These are phyloP conservation scores for Euphorbia tirucalli DNA, from an alignment of 345 rosid genomes.

Conservation along the genomic window DNA sequence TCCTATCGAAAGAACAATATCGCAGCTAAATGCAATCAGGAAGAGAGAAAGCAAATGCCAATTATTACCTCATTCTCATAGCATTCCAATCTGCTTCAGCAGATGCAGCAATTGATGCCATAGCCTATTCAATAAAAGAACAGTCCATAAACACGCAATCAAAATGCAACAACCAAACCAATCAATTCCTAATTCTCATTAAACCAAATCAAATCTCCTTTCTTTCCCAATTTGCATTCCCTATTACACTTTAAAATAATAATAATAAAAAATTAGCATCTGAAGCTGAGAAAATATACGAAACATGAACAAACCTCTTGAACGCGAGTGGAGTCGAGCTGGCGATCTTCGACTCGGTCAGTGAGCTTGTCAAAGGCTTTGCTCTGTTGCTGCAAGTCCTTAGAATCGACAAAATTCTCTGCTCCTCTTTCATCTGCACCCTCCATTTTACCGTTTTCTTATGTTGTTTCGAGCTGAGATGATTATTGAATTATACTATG, in stretches of 20 bases:
- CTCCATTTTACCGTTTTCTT: slow-evolving; percentile 47
- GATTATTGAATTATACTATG: neutral
- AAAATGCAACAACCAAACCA: neutral
- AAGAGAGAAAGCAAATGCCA: neutral
- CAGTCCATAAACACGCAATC: neutral
- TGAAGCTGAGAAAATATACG: neutral
- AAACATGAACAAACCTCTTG: slow-evolving; percentile 53
- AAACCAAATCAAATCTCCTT: neutral
- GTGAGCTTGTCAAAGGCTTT: slow-evolving; percentile 97
- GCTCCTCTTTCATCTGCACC: slow-evolving; percentile 61
- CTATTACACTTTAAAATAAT: neutral
- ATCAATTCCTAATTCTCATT: neutral
- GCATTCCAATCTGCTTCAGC: slow-evolving; percentile 84
- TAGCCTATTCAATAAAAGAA: slow-evolving; percentile 50
- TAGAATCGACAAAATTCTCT: slow-evolving; percentile 66
- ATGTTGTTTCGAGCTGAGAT: neutral
- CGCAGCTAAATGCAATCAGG: neutral
- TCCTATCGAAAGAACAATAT: neutral
- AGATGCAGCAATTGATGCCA: slow-evolving; percentile 93
- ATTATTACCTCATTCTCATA: slow-evolving; percentile 67
- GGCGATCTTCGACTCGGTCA: slow-evolving; percentile 97
- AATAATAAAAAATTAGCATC: neutral
- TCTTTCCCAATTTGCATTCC: neutral
- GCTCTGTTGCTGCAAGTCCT: slow-evolving; percentile 96
- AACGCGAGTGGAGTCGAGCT: slow-evolving; percentile 91